A percentile compares a stretch with the other conserved stretches of the same genome.
These are phyloP conservation scores for Clavaria fumosa DNA, from an alignment of 768 basidiomycete genomes.

Conservation along the genomic window DNA sequence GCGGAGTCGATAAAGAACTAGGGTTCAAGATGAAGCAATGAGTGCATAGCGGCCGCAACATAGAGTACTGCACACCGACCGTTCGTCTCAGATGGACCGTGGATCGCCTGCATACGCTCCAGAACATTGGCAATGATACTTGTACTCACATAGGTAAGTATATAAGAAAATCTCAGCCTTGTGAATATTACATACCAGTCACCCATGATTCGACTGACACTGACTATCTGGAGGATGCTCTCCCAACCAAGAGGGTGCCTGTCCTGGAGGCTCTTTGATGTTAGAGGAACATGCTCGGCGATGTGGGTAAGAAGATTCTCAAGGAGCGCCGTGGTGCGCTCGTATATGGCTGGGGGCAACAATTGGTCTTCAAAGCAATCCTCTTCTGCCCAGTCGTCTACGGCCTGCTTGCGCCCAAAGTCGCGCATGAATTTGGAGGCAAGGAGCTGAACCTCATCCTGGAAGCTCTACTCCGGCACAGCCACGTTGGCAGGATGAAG, in stretches of 20 bases:
- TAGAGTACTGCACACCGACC: too few species aligned
- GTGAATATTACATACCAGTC: slow-evolving; percentile 25
- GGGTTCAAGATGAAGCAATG: too few species aligned
- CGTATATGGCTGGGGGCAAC: slow-evolving; percentile 24
- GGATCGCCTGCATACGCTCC: slow-evolving; percentile 6
- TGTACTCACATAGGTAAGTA: too few species aligned
- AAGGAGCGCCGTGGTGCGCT: slow-evolving; percentile 30
- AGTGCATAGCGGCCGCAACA: too few species aligned
- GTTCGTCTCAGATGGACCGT: slow-evolving; percentile 5
- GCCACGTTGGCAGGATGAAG: slow-evolving; percentile 43
- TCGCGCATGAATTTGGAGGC: slow-evolving; percentile 20
- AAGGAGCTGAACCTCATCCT: slow-evolving; percentile 48
- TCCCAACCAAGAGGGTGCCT: slow-evolving; percentile 51
- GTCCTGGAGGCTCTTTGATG: slow-evolving; percentile 47
- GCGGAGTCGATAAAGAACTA: too few species aligned
- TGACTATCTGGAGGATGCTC: slow-evolving; percentile 38
- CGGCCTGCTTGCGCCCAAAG: slow-evolving; percentile 13
- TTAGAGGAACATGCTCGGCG: slow-evolving; percentile 39
- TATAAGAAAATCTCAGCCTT: too few species aligned
- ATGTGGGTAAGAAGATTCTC: slow-evolving; percentile 37
- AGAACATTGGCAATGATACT: slow-evolving; percentile 6
- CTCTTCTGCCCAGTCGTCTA: slow-evolving; percentile 13
- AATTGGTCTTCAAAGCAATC: slow-evolving; percentile 19
- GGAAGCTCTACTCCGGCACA: slow-evolving; percentile 53
- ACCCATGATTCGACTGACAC: slow-evolving; percentile 23